Conservation (phyloP, 2,329 filamentous ascomycete genomes). For the Scedosporium minutisporum region DNA sequence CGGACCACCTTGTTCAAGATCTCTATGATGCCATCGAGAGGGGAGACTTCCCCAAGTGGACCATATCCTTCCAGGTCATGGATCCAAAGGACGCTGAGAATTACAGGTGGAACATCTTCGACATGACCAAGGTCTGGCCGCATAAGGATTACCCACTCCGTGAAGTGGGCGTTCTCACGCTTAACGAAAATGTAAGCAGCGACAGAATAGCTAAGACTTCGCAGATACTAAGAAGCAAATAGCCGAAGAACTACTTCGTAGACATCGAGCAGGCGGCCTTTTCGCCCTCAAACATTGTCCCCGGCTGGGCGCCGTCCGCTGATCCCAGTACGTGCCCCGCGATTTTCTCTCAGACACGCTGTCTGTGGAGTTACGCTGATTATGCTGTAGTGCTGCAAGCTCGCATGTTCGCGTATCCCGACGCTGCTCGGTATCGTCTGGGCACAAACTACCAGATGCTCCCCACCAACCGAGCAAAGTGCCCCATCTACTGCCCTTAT, state of each 20-base stretch:
- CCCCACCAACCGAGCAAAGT: constrained; percentile 41
- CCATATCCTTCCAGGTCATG: constrained; percentile 53
- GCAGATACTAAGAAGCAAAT: background rate
- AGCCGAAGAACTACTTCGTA: constrained; percentile 54
- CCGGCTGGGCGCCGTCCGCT: constrained; percentile 51
- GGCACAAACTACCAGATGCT: constrained; percentile 57
- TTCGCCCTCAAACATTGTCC: constrained; percentile 53
- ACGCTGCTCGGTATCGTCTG: constrained; percentile 53
- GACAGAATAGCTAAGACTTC: no score
- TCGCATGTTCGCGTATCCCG: constrained; percentile 51
- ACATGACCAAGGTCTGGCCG: constrained; percentile 62
- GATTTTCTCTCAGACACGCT: no score
- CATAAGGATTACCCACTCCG: constrained; percentile 52
- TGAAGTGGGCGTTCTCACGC: constrained; percentile 50
- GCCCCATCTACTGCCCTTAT: constrained; percentile 53
- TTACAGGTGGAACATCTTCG: constrained; percentile 55
- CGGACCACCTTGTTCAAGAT: constrained; percentile 54
- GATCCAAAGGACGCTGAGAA: constrained; percentile 53
- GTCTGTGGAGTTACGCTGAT: no score
- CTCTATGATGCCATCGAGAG: constrained; percentile 53
- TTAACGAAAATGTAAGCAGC: constrained; percentile 44
- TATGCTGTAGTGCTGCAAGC: no score
- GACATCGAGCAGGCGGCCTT: constrained; percentile 63
- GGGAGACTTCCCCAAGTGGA: constrained; percentile 55
- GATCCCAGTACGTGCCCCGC: constrained; percentile 50